Evolutionary conservation across 2,329 filamentous ascomycete genomes (phyloP).

Genomic region (Biscogniauxia mediterranea): DNA sequence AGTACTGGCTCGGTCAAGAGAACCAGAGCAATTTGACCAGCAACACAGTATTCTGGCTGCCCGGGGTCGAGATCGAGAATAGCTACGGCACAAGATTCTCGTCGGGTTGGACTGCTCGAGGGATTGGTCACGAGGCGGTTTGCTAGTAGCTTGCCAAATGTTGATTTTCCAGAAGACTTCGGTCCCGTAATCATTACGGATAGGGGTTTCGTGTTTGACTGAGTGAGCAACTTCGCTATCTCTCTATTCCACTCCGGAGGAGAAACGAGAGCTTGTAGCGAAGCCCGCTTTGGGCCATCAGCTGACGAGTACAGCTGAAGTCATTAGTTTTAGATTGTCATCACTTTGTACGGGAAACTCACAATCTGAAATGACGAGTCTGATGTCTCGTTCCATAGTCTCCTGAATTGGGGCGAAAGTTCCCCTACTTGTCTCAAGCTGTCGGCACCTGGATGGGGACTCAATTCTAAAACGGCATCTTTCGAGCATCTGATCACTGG

Average conservation of each 20-base stretch:
- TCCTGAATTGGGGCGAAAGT: conserved; percentile 65
- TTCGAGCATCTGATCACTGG: conserved; percentile 60
- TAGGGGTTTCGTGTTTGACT: conserved; percentile 35
- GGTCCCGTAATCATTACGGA: conserved; percentile 64
- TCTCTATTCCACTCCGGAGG: conserved; percentile 62
- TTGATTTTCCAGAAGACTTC: conserved; percentile 74
- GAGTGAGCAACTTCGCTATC: conserved; percentile 45
- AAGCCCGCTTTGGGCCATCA: conserved; percentile 48
- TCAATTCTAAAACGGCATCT: conserved; percentile 52
- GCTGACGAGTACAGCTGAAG: conserved; percentile 52
- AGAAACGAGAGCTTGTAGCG: conserved; percentile 54
- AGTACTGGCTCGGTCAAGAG: conserved; percentile 61
- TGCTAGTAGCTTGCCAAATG: conserved; percentile 63
- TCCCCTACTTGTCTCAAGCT: conserved; percentile 53
- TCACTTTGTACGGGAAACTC: conserved; percentile 17
- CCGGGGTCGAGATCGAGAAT: conserved; percentile 76
- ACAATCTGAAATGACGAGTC: conserved; percentile 51
- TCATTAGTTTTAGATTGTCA: conserved; percentile 23
- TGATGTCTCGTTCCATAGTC: conserved; percentile 59
- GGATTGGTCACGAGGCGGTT: conserved; percentile 63
- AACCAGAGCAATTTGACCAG: conserved; percentile 68
- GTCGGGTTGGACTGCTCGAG: conserved; percentile 23
- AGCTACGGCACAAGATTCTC: conserved; percentile 39
- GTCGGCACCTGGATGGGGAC: conserved; percentile 48
- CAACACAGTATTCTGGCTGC: conserved; percentile 71